These are phyloP conservation scores for Nicotiana attenuata DNA, from an alignment of 257 asterid species.

Conservation along the genomic window DNA sequence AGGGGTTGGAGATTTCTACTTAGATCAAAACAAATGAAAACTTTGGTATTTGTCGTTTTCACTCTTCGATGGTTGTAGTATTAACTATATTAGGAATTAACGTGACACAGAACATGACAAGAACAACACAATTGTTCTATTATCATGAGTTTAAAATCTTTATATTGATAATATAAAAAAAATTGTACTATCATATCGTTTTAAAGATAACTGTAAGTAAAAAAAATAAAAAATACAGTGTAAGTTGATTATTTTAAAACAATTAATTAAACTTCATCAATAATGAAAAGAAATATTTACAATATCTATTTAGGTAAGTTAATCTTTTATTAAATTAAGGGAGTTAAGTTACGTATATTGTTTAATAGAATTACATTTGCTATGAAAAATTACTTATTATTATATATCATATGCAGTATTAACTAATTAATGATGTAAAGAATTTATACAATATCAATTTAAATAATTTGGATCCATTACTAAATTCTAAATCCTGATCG, in stretches of 20 bases:
- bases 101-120: background rate
- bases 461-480: background rate
- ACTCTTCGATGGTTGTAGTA: background rate
- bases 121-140: background rate
- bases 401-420: background rate
- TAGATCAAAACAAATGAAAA: background rate
- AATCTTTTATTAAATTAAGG: background rate
- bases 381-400: background rate
- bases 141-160: background rate
- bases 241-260: too few relatives aligned
- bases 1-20: background rate
- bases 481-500: background rate
- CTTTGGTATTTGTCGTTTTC: background rate
- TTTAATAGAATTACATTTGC: background rate
- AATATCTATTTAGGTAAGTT: background rate
- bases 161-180: background rate
- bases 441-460: too few relatives aligned
- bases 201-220: background rate
- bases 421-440: background rate
- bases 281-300: background rate
- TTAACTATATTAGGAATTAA: background rate
- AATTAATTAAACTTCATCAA: background rate
- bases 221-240: background rate
- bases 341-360: background rate
- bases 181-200: background rate